phyloP scores from a whole-genome alignment of 148 eudicot genomes.

The Fagopyrum esculentum region DNA sequence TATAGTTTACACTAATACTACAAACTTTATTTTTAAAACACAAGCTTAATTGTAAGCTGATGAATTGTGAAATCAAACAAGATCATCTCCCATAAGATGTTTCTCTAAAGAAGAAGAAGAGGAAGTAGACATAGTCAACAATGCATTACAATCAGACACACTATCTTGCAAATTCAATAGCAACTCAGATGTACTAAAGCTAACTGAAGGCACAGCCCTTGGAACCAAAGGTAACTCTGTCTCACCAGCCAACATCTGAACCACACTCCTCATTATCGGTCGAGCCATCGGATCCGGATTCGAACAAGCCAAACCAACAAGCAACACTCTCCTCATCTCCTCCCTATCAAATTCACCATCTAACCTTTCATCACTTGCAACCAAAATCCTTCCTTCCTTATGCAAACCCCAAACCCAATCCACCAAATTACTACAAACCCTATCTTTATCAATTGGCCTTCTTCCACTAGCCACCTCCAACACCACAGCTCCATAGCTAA shows the following conservation, averaged over 20 bases:
- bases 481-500: slow-evolving; percentile 70
- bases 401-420: slow-evolving; percentile 83
- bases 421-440: slow-evolving; percentile 42
- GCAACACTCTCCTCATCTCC: slow-evolving; percentile 57
- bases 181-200: slow-evolving; percentile 58
- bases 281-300: slow-evolving; percentile 58
- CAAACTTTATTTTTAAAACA: too few relatives aligned
- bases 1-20: too few relatives aligned
- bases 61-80: slow-evolving; percentile 15
- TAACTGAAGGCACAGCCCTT: slow-evolving; percentile 47
- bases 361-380: slow-evolving; percentile 42
- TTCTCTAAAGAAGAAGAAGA: slow-evolving; percentile 37
- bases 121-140: slow-evolving; percentile 53
- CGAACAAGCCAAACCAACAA: slow-evolving; percentile 68
- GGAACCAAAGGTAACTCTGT: slow-evolving; percentile 65
- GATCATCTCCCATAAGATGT: slow-evolving; percentile 9
- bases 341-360: slow-evolving; percentile 45
- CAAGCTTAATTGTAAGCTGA: too few relatives aligned
- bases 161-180: slow-evolving; percentile 67
- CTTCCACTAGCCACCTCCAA: slow-evolving; percentile 73
- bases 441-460: slow-evolving; percentile 63
- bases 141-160: slow-evolving; percentile 68
- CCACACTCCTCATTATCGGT: slow-evolving; percentile 58
- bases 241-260: slow-evolving; percentile 72
- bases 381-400: slow-evolving; percentile 44